Evolutionary conservation across 2,329 filamentous ascomycete genomes (phyloP), one percentile per base, ranked within the genome.

Genomic region (Coniochaeta sp.): DNA sequence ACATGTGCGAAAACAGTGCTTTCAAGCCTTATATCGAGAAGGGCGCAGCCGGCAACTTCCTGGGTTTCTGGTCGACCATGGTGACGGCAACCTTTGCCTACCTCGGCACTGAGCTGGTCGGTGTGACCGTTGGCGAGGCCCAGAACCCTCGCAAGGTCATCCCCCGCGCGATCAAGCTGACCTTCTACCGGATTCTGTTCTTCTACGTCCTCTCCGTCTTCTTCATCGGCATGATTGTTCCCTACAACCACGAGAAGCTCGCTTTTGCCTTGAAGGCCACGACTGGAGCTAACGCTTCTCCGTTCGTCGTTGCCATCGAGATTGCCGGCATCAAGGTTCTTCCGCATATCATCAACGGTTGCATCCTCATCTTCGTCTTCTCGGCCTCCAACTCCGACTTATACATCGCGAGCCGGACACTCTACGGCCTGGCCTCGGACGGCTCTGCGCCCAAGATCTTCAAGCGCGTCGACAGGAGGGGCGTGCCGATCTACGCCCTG

Each of bases 161-260:
- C 55, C 88, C 88, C 6, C 81, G 83, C 54, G 87, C 87, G 50
- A 91, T 91, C 74, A 86, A 83, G 65, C 76, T 90, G 48, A 91
- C 87, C 58, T 91, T 91, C 69, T 91, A 81, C 73, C 87, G 88
- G 53, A 91, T 92, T 65, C 69, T 89, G 58, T 73, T 91, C 71
- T 92, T 92, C 75, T 92, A 92, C 74, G 77, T 83, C 60, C 67
- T 89, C 53, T 84, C 80, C 20, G 85, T 91, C 31, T 77, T 92
- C 50, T 76, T 91, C 49, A 73, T 92, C 51, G 87, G 87, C 62
- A 88, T 89, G 77, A 76, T 86, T 49, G 85, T 92, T 4, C 86
- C 86, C 1, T 91, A 87, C 74, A 71, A 91, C 73, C 80, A 79
- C 33, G 0, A 56, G 0, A 66, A 79, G 0, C 81, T 90, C 5